Conservation (phyloP, 345 rosid genomes). For the Isatis tinctoria region DNA sequence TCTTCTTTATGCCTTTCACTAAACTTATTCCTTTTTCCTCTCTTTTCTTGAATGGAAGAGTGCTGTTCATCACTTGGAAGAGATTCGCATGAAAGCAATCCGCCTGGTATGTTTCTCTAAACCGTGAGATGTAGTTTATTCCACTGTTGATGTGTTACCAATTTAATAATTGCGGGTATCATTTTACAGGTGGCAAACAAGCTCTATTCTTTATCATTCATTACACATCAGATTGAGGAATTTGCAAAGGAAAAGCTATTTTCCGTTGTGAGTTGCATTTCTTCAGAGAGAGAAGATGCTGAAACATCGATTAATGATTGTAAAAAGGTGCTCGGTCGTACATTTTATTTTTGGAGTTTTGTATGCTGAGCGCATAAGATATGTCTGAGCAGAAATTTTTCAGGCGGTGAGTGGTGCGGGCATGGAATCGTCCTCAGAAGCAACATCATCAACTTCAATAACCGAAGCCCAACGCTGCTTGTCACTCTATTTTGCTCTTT, state of each 20-base stretch:
- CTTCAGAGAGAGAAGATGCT: slow-evolving; percentile 39
- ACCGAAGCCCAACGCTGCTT: slow-evolving; percentile 81
- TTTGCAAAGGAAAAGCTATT: slow-evolving; percentile 72
- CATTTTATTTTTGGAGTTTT: background rate
- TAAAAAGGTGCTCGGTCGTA: slow-evolving; percentile 48
- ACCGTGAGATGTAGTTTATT: slow-evolving; percentile 4
- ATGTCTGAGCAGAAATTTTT: slow-evolving; percentile 4
- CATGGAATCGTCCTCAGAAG: slow-evolving; percentile 47
- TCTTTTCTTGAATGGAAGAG: slow-evolving; percentile 46
- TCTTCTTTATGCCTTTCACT: slow-evolving; percentile 10
- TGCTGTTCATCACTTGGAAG: slow-evolving; percentile 90
- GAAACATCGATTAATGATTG: slow-evolving; percentile 43
- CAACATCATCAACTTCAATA: slow-evolving; percentile 43
- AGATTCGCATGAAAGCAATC: slow-evolving; percentile 97
- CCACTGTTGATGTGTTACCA: background rate
- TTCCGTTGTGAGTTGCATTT: slow-evolving; percentile 43
- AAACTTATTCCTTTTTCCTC: slow-evolving; percentile 6
- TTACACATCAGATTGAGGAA: slow-evolving; percentile 82
- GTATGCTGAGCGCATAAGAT: slow-evolving; percentile 4
- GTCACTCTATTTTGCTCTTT: slow-evolving; percentile 92
- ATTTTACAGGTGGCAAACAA: slow-evolving; percentile 85
- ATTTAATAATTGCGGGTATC: slow-evolving; percentile 1
- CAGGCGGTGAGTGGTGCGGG: slow-evolving; percentile 31
- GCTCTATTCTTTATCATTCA: slow-evolving; percentile 69
- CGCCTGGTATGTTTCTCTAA: slow-evolving; percentile 62